Evolutionary conservation across 2,329 filamentous ascomycete genomes (phyloP).

Genomic region (Amylocarpus encephaloides): DNA sequence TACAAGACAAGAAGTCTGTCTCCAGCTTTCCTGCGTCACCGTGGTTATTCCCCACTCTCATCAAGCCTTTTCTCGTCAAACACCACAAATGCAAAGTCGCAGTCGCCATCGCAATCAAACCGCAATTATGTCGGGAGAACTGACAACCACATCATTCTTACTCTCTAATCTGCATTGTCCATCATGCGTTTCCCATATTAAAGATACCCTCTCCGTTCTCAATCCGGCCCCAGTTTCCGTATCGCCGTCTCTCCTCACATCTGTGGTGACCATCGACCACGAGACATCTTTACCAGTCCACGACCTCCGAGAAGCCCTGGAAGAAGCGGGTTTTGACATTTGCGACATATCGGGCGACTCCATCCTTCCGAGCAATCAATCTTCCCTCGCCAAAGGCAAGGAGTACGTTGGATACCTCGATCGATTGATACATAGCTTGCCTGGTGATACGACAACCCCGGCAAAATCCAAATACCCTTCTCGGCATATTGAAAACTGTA

Average conservation of each 20-base stretch:
- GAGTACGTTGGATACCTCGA: conserved; percentile 24
- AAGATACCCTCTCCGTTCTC: conserved; percentile 46
- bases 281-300: conserved; percentile 37
- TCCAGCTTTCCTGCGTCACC: no score
- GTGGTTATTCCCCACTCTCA: no score
- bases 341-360: conserved; percentile 30
- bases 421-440: conserved; percentile 22
- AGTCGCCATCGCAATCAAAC: not conserved
- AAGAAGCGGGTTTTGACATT: conserved; percentile 54
- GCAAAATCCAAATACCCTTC: conserved; percentile 21
- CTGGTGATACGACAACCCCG: conserved; percentile 16
- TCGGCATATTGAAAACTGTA: conserved; percentile 42
- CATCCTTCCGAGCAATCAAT: not conserved
- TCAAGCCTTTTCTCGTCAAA: no score
- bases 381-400: conserved; percentile 12
- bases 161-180: conserved; percentile 73
- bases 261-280: conserved; percentile 59
- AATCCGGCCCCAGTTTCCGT: conserved; percentile 49
- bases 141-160: conserved; percentile 41
- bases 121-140: conserved; percentile 1
- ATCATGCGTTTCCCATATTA: conserved; percentile 64
- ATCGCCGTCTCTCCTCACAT: conserved; percentile 65
- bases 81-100: no score
- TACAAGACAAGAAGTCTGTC: no score
- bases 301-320: conserved; percentile 41